Base-by-base conservation (phyloP, 2,329 filamentous ascomycete genomes). In the Colletotrichum caudatum region DNA sequence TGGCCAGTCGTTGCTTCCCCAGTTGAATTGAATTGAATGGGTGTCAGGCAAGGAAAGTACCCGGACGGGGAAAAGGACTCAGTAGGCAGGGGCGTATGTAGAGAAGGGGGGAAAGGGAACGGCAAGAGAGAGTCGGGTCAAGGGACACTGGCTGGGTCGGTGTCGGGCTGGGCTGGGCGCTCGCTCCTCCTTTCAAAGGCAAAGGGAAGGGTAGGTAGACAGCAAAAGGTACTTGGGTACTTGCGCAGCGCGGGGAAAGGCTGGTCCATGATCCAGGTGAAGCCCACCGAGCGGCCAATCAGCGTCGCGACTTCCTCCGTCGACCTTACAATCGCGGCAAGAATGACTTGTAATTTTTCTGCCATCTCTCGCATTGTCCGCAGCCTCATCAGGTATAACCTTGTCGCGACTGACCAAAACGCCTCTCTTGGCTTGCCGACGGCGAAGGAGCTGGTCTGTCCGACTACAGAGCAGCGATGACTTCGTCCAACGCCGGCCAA, bases 401-500 rank as follows among this genome's bases (percentile, higher is more conserved):
- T 57, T 54, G 72, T 73, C 72, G 72, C 72, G 68, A 58, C 65
- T 59, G 65, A 73, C 70, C 69, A 65, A 66, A 74, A 54, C 65
- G 70, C 63, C 68, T 71, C 41, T 68, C 57, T 60, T 67, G 73
- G 62, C 70, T 69, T 67, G 61, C 71, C 76, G 74, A 74, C 81
- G 86, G 84, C 86, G 86, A 87, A 88, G 82, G 86, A 88, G 86
- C 87, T 74, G 71, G 62, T 74, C 73, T 87, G 86, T 86, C 80
- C 76, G 74, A 66, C 72, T 73, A 75, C 78, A 78, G 80, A 84
- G 82, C 81, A 88, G 87, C 86, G 86, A 89, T 89, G 87, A 88
- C 85, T 88, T 89, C 87, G 87, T 87, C 86, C 78, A 82, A 82
- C 80, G 82, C 80, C 80, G 82, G 80, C 81, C 81, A 78, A 75